A percentile compares a stretch with the other conserved stretches of the same genome.
Evolutionary conservation across 1,284 basidiomycete species (phyloP).

Genomic region (Sphagnurus paluster): DNA sequence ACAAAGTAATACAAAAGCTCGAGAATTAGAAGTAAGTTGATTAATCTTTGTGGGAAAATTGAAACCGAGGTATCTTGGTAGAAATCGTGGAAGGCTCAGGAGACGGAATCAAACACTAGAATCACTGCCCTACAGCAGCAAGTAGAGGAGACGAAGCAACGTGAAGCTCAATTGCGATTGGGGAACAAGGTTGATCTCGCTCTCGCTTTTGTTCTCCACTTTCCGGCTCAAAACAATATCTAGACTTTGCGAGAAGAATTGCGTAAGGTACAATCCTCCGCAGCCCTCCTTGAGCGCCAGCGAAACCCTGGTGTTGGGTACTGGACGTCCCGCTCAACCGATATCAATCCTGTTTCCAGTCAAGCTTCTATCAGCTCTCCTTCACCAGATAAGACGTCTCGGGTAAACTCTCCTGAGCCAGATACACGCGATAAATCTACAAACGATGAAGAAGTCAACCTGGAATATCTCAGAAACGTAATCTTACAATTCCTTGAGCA

Average conservation of each 20-base stretch:
- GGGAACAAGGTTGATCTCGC: constrained; percentile 66
- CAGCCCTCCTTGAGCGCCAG: constrained; percentile 84
- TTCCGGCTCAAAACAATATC: constrained; percentile 12
- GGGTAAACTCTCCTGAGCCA: constrained; percentile 42
- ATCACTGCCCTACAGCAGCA: constrained; percentile 52
- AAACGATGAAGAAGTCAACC: constrained; percentile 87
- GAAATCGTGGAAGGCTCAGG: constrained; percentile 45
- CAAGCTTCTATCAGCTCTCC: constrained; percentile 48
- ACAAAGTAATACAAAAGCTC: constrained; percentile 47
- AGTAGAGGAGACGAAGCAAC: constrained; percentile 61
- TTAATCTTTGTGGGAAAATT: background rate
- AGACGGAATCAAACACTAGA: constrained; percentile 44
- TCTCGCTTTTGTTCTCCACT: background rate
- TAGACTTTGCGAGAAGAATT: constrained; percentile 88
- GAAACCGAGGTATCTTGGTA: constrained; percentile 25
- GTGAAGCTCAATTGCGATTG: constrained; percentile 65
- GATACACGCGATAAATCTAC: constrained; percentile 35
- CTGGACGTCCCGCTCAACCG: constrained; percentile 62
- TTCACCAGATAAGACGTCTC: constrained; percentile 42
- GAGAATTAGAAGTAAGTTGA: constrained; percentile 58
- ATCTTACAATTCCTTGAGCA: constrained; percentile 80
- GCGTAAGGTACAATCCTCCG: constrained; percentile 89
- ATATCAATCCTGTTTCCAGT: constrained; percentile 30
- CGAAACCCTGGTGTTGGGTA: constrained; percentile 93
- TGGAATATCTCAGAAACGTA: constrained; percentile 95